Evolutionary conservation across 345 rosid species (phyloP).

Genomic region (Eucalyptus tenuipes): DNA sequence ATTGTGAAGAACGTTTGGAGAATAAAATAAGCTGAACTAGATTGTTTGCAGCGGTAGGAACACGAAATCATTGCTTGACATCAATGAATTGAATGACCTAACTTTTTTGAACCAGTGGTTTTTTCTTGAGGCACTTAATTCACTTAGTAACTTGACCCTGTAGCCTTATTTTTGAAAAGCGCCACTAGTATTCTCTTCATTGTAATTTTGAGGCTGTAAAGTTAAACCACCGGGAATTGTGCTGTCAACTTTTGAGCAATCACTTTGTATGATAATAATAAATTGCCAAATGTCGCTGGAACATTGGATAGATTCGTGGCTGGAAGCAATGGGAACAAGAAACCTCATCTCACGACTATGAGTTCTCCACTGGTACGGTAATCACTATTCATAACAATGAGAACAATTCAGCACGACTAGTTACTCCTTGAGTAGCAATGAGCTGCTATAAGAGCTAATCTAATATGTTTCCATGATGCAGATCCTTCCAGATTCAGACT

Average conservation of each 20-base stretch:
- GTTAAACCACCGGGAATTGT: neutral
- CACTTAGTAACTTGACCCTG: neutral
- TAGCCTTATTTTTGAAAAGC: neutral
- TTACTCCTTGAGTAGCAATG: neutral
- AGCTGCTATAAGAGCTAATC: neutral
- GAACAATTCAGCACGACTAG: neutral
- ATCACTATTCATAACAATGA: neutral
- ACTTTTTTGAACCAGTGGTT: neutral
- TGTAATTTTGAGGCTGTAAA: neutral
- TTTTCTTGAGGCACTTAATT: neutral
- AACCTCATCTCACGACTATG: constrained; percentile 60
- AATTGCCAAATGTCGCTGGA: neutral
- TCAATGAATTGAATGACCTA: neutral
- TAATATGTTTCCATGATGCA: constrained; percentile 6
- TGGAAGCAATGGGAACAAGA: constrained; percentile 97
- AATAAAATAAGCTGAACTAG: neutral
- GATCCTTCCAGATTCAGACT: constrained; percentile 96
- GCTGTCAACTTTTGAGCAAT: neutral
- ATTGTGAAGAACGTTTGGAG: neutral
- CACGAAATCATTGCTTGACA: neutral
- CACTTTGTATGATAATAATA: neutral
- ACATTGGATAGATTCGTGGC: constrained; percentile 55
- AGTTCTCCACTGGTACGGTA: constrained; percentile 66
- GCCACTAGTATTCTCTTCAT: neutral
- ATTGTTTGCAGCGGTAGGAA: neutral